phyloP scores from a whole-genome alignment of 2,329 filamentous ascomycete genomes.

The Epichloe gansuensis region DNA sequence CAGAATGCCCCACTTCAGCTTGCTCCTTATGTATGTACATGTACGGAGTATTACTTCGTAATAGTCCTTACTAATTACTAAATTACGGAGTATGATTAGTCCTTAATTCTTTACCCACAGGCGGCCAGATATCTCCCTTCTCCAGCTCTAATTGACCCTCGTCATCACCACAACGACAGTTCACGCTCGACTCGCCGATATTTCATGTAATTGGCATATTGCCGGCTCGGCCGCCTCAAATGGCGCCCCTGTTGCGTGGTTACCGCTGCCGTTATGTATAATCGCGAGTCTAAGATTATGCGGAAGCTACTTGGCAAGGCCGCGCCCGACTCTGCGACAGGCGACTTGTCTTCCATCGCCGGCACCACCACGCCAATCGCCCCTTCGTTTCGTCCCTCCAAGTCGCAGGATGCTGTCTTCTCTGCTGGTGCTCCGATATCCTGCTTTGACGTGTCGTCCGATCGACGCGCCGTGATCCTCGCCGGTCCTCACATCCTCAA shows the following conservation, averaged over 20 bases:
- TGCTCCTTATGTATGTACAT: neutral
- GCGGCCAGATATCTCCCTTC: no score
- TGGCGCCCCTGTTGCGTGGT: conserved; percentile 21
- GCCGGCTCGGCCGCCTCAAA: conserved; percentile 10
- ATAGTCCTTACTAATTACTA: no score
- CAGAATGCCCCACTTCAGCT: neutral
- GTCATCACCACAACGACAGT: neutral
- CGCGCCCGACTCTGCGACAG: conserved; percentile 32
- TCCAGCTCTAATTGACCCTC: no score
- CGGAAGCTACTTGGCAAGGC: conserved; percentile 47
- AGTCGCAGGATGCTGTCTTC: conserved; percentile 44
- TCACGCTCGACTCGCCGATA: neutral
- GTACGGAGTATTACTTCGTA: no score
- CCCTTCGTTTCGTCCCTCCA: conserved; percentile 36
- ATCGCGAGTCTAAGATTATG: conserved; percentile 44
- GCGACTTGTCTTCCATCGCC: conserved; percentile 31
- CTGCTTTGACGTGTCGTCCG: conserved; percentile 45
- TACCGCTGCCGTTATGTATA: conserved; percentile 32
- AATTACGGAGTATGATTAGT: no score
- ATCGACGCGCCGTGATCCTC: conserved; percentile 43
- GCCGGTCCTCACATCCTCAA: conserved; percentile 49
- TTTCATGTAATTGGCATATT: neutral
- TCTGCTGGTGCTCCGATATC: conserved; percentile 39
- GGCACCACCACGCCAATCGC: conserved; percentile 28
- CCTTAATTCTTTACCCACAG: no score